Base-by-base conservation (phyloP, 805 yeast species). In the Teunomyces cretensis region DNA sequence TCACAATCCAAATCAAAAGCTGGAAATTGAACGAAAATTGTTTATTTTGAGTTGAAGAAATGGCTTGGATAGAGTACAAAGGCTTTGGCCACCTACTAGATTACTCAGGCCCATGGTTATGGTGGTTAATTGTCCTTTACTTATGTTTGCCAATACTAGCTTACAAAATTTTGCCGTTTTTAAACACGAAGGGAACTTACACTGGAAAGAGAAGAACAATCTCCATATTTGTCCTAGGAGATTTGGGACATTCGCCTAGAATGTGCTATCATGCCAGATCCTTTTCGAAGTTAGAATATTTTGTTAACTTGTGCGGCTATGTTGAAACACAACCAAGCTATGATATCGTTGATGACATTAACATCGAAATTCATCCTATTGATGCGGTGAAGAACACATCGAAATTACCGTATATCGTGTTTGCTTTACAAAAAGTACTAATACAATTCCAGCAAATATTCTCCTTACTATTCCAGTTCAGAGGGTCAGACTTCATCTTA, bases 211-310 rank as follows among this genome's bases (percentile, higher is more conserved):
- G 57, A 47, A 80, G 74, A 50, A 78, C 88, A 42, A 82, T 88
- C 5, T 75, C 86, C 8, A 81, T 94, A 14, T 76, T 88, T 50
- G 99, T 94, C 2, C 68, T 94, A 14, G 99, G 99, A 1, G 98
- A 92, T 60, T 60, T 94, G 43, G 97, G 96, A 11, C 96, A 90
- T 59, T 91, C 97, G 0, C 99, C 99, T 6, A 74, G 99, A 48
- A 94, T 92, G 86, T 78, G 84, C 53, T 87, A 92, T 65, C 99
- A 94, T 61, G 96, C 96, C 0, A 67, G 74, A 46, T 84, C 92
- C 44, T 82, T 94, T 54, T 77, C 86, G n/a, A 63, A 74, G 27
- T 64, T 70, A 13, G 94, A 90, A 0, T 86, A 83, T 62, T 70
- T 74, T 38, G 98, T 94, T 3, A 88, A 85, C 46, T 63, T 94